Percentiles rank a stretch among this genome's conserved stretches.
Evolutionary conservation across 2,329 filamentous ascomycete species (phyloP).

Genomic region (Macroventuria anomochaeta): DNA sequence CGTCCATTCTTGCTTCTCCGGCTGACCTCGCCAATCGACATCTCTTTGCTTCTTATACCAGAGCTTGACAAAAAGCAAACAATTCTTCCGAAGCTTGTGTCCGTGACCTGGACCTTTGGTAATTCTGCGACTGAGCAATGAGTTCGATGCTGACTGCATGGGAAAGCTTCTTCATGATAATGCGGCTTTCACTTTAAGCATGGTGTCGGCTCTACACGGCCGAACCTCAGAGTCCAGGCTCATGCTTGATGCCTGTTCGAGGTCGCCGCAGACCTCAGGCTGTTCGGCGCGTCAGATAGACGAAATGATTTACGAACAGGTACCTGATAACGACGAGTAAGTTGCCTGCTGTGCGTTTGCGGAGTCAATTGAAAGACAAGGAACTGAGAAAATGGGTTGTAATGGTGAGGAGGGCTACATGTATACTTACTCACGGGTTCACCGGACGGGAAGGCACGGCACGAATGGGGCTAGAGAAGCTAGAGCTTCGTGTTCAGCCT

Average conservation of each 20-base stretch:
- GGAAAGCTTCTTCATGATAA: background rate
- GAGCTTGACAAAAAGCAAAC: slow-evolving; percentile 1
- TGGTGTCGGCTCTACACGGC: background rate
- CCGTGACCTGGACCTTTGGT: background rate
- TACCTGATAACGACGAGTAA: background rate
- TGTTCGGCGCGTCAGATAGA: slow-evolving; percentile 4
- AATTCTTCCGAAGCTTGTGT: background rate
- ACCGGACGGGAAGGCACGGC: slow-evolving; percentile 10
- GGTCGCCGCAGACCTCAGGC: background rate
- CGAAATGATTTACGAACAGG: background rate
- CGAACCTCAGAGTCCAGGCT: background rate
- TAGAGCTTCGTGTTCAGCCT: slow-evolving; percentile 1
- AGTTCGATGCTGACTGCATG: background rate
- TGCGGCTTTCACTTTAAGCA: background rate
- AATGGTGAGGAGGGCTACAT: slow-evolving; percentile 3
- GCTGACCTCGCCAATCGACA: slow-evolving; percentile 6
- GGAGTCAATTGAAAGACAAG: background rate
- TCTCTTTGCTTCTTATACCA: slow-evolving; percentile 6
- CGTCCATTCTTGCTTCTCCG: background rate
- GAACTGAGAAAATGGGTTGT: background rate
- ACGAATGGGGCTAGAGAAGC: background rate
- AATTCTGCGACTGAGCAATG: background rate
- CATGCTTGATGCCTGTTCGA: background rate
- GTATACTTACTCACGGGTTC: background rate
- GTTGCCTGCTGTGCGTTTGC: slow-evolving; percentile 2